Evolutionary conservation across 148 eudicot genomes (phyloP).

Genomic region (Persicaria maculosa): DNA sequence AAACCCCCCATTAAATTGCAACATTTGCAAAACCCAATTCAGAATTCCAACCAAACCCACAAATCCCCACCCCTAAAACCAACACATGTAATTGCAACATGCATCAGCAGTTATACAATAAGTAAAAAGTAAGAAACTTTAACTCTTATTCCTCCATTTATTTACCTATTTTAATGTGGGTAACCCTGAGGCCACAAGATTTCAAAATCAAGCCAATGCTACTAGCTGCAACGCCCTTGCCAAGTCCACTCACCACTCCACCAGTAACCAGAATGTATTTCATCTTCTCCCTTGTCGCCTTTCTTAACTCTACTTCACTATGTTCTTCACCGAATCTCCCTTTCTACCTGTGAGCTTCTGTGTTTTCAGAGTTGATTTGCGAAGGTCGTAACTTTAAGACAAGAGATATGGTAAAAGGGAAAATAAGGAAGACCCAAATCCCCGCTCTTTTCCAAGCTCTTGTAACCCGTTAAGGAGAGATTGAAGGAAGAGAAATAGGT

Average conservation of each 20-base stretch:
- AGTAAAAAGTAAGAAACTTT: neutral
- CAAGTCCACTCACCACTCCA: constrained; percentile 90
- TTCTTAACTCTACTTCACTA: neutral
- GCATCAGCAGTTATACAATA: neutral
- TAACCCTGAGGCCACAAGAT: constrained; percentile 82
- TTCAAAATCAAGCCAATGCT: constrained; percentile 86
- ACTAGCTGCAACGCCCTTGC: constrained; percentile 92
- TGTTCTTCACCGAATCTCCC: neutral
- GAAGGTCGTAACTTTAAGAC: neutral
- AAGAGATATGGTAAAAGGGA: neutral
- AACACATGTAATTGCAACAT: neutral
- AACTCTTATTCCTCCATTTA: neutral
- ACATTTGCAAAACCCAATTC: neutral
- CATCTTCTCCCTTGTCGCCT: constrained; percentile 30
- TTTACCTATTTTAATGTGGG: constrained; percentile 83
- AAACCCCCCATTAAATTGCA: neutral
- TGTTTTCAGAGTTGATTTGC: neutral
- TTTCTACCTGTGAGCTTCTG: neutral
- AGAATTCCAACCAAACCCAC: constrained; percentile 1
- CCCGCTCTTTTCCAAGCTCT: neutral
- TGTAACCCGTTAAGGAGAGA: constrained; percentile 1
- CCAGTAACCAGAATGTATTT: constrained; percentile 94
- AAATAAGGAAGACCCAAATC: neutral
- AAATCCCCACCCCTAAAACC: constrained; percentile 1
- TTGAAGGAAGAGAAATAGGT: constrained; percentile 7